Conservation (phyloP, 352 stramenopile genomes). For the Phytophthora melonis region DNA sequence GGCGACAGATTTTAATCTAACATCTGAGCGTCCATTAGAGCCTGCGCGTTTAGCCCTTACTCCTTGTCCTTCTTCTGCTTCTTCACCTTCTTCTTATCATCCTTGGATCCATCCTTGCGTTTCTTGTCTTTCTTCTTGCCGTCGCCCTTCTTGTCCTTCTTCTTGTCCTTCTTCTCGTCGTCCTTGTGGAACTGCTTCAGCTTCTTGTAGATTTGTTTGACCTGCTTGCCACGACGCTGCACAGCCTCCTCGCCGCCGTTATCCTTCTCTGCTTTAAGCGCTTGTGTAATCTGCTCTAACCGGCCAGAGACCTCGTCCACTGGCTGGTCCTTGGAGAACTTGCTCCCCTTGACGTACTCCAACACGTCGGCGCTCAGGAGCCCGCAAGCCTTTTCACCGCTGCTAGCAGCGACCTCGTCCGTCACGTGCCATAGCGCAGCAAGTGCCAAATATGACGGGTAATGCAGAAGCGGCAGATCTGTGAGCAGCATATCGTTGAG, state of each 20-base stretch:
- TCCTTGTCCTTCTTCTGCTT: conserved; percentile 64
- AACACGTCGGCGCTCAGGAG: conserved; percentile 52
- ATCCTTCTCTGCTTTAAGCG: conserved; percentile 47
- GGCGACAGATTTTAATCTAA: conserved; percentile 5
- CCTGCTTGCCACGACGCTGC: conserved; percentile 60
- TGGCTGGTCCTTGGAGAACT: conserved; percentile 68
- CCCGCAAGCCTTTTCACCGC: conserved; percentile 39
- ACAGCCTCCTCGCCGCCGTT: conserved; percentile 48
- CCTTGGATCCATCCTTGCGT: conserved; percentile 71
- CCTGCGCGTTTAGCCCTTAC: conserved; percentile 9
- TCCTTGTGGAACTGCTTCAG: conserved; percentile 87
- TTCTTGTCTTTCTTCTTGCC: conserved; percentile 81
- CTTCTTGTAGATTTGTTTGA: conserved; percentile 90
- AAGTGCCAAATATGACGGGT: conserved; percentile 78
- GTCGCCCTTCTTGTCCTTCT: conserved; percentile 70
- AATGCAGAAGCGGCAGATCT: conserved; percentile 69
- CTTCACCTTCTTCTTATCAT: conserved; percentile 62
- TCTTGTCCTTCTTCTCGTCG: conserved; percentile 64
- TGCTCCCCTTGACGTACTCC: conserved; percentile 76
- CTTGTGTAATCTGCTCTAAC: conserved; percentile 48
- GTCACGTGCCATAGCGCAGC: conserved; percentile 65
- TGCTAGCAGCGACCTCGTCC: conserved; percentile 55
- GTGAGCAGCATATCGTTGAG: conserved; percentile 86
- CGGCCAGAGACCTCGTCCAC: conserved; percentile 44
- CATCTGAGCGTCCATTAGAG: conserved; percentile 3